These are phyloP conservation scores for Rosa multiflora DNA, from an alignment of 306 rosid species.

Conservation along the genomic window DNA sequence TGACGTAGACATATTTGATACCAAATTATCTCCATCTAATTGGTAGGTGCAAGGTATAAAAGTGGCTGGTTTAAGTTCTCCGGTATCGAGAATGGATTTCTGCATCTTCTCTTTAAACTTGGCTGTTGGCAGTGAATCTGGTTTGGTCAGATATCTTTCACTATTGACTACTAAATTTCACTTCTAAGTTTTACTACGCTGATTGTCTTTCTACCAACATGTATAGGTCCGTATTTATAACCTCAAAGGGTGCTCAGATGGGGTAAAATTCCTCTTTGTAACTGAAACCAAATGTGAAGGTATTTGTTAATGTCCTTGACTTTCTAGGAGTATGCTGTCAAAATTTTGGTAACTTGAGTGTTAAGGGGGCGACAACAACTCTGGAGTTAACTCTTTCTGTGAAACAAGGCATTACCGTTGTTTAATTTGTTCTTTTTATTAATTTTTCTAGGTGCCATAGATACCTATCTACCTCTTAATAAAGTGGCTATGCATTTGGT, in stretches of 20 bases:
- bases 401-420: neutral
- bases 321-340: neutral
- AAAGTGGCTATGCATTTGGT: constrained; percentile 49
- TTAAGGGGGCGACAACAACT: neutral
- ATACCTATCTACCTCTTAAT: constrained; percentile 42
- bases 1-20: too few relatives aligned
- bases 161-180: too few relatives aligned
- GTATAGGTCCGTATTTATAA: too few relatives aligned
- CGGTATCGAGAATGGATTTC: too few relatives aligned
- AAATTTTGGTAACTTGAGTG: neutral
- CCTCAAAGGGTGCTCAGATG: constrained; percentile 31
- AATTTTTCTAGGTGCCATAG: constrained; percentile 42
- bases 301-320: constrained; percentile 30
- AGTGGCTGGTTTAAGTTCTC: too few relatives aligned
- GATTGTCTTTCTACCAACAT: too few relatives aligned
- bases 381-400: neutral
- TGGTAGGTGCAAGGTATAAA: too few relatives aligned
- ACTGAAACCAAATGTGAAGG: constrained; percentile 82
- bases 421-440: neutral
- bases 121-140: too few relatives aligned
- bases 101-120: too few relatives aligned
- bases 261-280: constrained; percentile 50
- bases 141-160: too few relatives aligned
- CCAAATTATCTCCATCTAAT: too few relatives aligned
- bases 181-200: too few relatives aligned